Evolutionary conservation across 169 alveolate genomes (phyloP).

Genomic region (Plasmodium gaboni): DNA sequence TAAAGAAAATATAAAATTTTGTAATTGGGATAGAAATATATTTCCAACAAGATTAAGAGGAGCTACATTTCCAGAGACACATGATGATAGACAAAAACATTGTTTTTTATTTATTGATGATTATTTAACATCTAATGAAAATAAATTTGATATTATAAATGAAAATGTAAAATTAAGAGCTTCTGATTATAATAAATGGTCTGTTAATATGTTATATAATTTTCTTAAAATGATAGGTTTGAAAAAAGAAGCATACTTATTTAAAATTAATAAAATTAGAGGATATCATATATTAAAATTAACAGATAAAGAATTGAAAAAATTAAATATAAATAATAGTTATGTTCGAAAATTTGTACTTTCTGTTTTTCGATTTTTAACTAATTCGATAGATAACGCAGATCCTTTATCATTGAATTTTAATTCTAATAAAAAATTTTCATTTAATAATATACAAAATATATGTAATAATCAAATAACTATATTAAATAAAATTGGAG

Average conservation of each 20-base stretch:
- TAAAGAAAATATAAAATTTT: conserved; percentile 8
- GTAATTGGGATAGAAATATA: background rate
- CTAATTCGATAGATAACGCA: conserved; percentile 77
- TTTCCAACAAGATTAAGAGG: conserved; percentile 43
- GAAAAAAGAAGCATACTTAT: conserved; percentile 64
- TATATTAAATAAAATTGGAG: conserved; percentile 71
- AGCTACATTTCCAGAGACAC: conserved; percentile 72
- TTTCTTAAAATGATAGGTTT: conserved; percentile 72
- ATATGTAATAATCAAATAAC: conserved; percentile 39
- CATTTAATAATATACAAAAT: conserved; percentile 48
- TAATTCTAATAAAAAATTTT: conserved; percentile 34
- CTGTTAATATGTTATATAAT: conserved; percentile 69
- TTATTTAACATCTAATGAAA: conserved; percentile 62
- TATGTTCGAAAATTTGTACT: conserved; percentile 77
- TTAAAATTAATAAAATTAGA: conserved; percentile 64
- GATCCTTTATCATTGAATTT: conserved; percentile 76
- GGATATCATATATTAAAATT: conserved; percentile 77
- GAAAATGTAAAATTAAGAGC: conserved; percentile 72
- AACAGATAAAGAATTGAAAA: conserved; percentile 70
- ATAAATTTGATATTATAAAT: conserved; percentile 45
- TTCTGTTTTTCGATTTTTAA: conserved; percentile 77
- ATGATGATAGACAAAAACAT: conserved; percentile 74
- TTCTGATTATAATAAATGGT: conserved; percentile 75
- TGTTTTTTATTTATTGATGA: conserved; percentile 75
- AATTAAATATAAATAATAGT: conserved; percentile 68